Percentiles rank a stretch among this genome's conserved stretches.
These are phyloP conservation scores for Piper betle DNA, from an alignment of 164 flowering plant genomes.

Conservation along the genomic window DNA sequence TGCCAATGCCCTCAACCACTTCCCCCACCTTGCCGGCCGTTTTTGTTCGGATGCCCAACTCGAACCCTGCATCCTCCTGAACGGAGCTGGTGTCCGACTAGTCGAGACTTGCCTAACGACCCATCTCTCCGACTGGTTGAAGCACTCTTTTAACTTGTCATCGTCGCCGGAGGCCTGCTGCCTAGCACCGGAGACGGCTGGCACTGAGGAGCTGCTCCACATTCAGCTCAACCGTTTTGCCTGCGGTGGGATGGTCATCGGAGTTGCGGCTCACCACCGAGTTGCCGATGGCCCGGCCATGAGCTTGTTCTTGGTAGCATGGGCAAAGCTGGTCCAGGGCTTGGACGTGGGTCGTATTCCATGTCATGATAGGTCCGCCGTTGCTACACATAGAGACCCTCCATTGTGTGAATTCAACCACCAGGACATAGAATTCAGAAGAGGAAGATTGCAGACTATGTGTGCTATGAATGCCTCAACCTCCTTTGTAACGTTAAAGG, in stretches of 20 bases:
- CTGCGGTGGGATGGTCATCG: constrained; percentile 7
- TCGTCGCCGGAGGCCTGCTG: not conserved
- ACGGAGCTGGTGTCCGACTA: constrained; percentile 4
- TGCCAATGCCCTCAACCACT: constrained; percentile 1
- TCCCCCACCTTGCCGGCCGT: constrained; percentile 7
- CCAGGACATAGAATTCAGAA: not conserved
- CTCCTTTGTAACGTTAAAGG: not conserved
- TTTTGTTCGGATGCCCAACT: not conserved
- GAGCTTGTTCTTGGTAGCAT: constrained; percentile 5
- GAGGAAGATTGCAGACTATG: not conserved
- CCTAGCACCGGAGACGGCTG: not conserved
- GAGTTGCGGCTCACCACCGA: constrained; percentile 1
- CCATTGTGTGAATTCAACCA: constrained; percentile 3
- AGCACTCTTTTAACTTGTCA: not conserved
- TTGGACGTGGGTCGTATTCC: constrained; percentile 2
- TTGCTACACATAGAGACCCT: constrained; percentile 3
- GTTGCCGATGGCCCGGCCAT: constrained; percentile 8
- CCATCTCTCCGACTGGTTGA: not conserved
- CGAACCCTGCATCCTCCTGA: not conserved
- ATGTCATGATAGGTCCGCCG: constrained; percentile 1
- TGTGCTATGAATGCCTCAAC: not conserved
- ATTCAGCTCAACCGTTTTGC: constrained; percentile 7
- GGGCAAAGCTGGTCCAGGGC: constrained; percentile 3
- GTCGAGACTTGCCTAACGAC: not conserved
- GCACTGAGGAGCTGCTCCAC: constrained; percentile 1